Conservation (phyloP, 169 alveolate genomes). For the Amoebophrya sp. region DNA sequence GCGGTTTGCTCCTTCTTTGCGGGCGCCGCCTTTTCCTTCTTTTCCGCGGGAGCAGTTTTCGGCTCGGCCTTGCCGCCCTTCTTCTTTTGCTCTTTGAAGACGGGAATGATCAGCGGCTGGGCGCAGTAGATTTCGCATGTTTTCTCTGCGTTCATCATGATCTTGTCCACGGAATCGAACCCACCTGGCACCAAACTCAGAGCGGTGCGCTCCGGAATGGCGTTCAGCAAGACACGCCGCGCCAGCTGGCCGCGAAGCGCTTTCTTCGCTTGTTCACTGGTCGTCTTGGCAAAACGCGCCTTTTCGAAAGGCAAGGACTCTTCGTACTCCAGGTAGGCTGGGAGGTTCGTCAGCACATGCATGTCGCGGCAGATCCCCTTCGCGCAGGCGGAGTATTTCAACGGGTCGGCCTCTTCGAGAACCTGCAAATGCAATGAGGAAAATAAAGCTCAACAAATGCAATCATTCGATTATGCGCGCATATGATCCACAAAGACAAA, state of each 20-base stretch:
- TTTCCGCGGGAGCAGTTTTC: background rate
- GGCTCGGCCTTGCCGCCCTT: background rate
- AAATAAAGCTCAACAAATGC: no score
- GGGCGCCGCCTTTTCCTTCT: background rate
- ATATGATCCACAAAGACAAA: no score
- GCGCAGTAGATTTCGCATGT: background rate
- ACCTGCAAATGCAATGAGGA: background rate
- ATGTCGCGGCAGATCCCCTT: background rate
- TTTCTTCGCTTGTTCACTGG: background rate
- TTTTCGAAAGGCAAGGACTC: background rate
- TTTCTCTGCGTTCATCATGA: background rate
- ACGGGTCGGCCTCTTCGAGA: background rate
- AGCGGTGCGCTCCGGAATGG: background rate
- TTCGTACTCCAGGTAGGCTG: background rate
- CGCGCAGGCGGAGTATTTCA: background rate
- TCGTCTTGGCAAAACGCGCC: background rate
- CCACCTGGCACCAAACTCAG: background rate
- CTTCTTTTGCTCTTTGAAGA: background rate
- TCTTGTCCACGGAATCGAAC: background rate
- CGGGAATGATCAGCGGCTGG: background rate
- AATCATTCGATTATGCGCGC: no score
- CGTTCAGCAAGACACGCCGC: background rate
- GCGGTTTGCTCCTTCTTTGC: background rate
- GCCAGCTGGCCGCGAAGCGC: background rate
- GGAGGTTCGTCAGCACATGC: background rate